Percentiles rank a stretch among this genome's conserved stretches.
Evolutionary conservation across 108 stramenopile genomes (phyloP).

Genomic region (Bacterosira constricta): DNA sequence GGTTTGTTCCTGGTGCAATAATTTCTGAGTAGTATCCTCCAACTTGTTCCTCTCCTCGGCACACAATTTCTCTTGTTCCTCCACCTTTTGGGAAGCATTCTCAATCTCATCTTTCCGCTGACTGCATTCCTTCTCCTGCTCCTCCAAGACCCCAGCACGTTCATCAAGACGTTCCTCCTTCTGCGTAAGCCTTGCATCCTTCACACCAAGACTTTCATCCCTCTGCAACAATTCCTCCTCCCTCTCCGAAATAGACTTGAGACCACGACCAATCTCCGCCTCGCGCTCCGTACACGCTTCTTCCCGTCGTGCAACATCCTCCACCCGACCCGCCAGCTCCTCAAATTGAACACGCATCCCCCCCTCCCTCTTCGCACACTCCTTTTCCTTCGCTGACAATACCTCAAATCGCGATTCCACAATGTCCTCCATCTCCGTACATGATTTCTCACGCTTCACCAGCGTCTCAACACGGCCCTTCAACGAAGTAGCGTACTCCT

Average conservation of each 20-base stretch:
- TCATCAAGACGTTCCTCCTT: conserved; percentile 12
- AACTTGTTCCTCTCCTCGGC: neutral
- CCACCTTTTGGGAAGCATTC: neutral
- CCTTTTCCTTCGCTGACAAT: conserved; percentile 26
- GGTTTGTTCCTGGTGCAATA: no score
- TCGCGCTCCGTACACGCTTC: conserved; percentile 28
- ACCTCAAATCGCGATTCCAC: conserved; percentile 19
- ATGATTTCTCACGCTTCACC: conserved; percentile 29
- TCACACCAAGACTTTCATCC: conserved; percentile 6
- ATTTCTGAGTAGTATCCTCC: neutral
- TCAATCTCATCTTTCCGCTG: conserved; percentile 10
- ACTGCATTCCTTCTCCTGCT: conserved; percentile 19
- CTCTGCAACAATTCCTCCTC: conserved; percentile 11
- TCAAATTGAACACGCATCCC: neutral
- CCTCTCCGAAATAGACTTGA: conserved; percentile 2
- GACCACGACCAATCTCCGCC: neutral
- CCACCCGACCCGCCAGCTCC: neutral
- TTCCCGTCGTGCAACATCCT: conserved; percentile 11
- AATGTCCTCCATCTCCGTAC: conserved; percentile 23
- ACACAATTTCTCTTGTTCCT: neutral
- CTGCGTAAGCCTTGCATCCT: no score
- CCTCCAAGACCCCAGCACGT: conserved; percentile 11
- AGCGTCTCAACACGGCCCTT: conserved; percentile 17
- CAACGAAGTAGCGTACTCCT: conserved; percentile 25
- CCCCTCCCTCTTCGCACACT: conserved; percentile 17